Evolutionary conservation across 768 basidiomycete genomes (phyloP).

Genomic region (Termitomyces sp.): DNA sequence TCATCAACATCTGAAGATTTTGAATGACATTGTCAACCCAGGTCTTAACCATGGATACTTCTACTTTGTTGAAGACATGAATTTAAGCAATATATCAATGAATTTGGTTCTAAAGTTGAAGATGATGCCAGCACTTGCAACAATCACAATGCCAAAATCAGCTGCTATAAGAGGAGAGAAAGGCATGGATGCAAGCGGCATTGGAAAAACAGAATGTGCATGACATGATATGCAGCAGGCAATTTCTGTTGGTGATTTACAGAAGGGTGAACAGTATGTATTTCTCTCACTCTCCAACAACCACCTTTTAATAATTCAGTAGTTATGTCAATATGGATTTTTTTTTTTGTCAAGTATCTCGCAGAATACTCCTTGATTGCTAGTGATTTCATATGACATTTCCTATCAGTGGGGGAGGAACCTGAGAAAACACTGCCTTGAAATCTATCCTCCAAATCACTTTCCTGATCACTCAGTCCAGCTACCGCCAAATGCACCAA

Average conservation of each 20-base stretch:
- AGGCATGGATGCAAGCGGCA: background rate
- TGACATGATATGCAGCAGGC: background rate
- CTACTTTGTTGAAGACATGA: background rate
- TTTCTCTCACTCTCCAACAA: background rate
- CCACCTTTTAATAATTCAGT: background rate
- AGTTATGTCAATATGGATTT: constrained; percentile 20
- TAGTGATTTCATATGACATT: constrained; percentile 23
- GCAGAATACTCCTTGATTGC: background rate
- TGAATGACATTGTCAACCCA: constrained; percentile 10
- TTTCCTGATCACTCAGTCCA: background rate
- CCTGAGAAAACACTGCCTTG: constrained; percentile 9
- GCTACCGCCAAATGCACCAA: background rate
- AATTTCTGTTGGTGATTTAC: background rate
- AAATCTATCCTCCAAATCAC: background rate
- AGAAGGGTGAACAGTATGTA: background rate
- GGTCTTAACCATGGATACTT: background rate
- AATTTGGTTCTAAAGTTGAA: background rate
- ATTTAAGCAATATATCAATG: constrained; percentile 6
- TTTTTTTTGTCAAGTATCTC: constrained; percentile 16
- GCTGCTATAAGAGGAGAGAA: background rate
- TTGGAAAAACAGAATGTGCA: background rate
- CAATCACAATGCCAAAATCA: background rate
- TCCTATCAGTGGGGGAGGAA: constrained; percentile 22
- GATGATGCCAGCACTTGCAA: constrained; percentile 9
- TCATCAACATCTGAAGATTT: constrained; percentile 14